phyloP scores from a whole-genome alignment of 23 red algal genomes.

The Gracilariopsis chorda region DNA sequence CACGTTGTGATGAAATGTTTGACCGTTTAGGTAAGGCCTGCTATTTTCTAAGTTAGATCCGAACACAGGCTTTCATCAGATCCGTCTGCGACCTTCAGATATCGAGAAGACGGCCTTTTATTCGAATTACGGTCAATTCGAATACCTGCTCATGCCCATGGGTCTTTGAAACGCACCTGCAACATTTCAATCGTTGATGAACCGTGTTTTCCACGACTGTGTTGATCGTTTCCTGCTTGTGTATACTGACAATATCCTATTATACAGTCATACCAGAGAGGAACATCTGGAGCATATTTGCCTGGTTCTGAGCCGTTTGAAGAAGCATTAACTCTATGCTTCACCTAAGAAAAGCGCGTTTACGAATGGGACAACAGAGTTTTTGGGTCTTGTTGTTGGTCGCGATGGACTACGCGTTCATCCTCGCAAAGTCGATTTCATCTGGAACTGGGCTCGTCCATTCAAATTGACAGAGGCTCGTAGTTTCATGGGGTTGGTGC shows the following conservation, averaged over 20 bases:
- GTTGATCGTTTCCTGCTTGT: slow-evolving; percentile 13
- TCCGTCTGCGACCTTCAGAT: no score
- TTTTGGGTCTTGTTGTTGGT: neutral
- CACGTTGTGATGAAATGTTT: neutral
- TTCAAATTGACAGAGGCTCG: neutral
- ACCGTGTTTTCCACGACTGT: no score
- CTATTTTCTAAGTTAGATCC: neutral
- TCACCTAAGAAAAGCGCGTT: neutral
- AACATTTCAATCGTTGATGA: no score
- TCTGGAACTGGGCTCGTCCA: neutral
- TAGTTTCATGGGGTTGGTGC: neutral
- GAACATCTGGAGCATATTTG: neutral
- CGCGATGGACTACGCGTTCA: neutral
- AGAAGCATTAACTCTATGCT: neutral
- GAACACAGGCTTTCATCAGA: no score
- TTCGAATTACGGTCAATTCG: neutral
- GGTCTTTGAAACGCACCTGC: no score
- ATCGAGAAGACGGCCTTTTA: neutral
- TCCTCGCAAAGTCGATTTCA: neutral
- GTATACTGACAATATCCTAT: neutral
- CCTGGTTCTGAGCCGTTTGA: neutral
- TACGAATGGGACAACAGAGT: neutral
- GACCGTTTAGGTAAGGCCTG: no score
- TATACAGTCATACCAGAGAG: slow-evolving; percentile 16
- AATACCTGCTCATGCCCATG: no score